Evolutionary conservation across 306 rosid species (phyloP).

Genomic region (Phaseolus lunatus): DNA sequence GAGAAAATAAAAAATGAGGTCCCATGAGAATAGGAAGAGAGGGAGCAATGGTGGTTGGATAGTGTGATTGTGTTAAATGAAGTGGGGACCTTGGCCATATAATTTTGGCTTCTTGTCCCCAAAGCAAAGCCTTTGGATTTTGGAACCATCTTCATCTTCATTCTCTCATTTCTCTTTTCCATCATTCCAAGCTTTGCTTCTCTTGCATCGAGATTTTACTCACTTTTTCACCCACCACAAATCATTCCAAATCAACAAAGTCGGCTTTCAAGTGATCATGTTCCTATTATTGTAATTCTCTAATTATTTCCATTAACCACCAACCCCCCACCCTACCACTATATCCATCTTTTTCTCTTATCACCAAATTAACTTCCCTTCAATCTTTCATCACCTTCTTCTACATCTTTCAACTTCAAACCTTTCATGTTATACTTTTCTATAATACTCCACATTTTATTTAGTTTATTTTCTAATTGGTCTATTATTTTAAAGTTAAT

Average conservation of each 20-base stretch:
- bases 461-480: too few relatives aligned
- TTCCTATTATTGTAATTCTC: constrained; percentile 49
- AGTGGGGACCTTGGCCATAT: constrained; percentile 53
- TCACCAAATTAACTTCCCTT: too few relatives aligned
- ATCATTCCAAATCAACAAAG: constrained; percentile 52
- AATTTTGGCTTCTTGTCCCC: constrained; percentile 70
- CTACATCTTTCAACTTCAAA: not conserved
- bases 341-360: too few relatives aligned
- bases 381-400: not conserved
- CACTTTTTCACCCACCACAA: constrained; percentile 46
- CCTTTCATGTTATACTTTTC: too few relatives aligned
- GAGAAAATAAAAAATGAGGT: constrained; percentile 24
- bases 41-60: constrained; percentile 49
- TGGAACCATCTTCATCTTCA: constrained; percentile 44
- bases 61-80: constrained; percentile 60
- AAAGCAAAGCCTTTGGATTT: constrained; percentile 70
- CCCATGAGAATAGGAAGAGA: constrained; percentile 41
- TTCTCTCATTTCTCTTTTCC: constrained; percentile 41
- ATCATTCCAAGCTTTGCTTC: constrained; percentile 52
- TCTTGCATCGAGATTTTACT: constrained; percentile 49
- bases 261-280: constrained; percentile 66
- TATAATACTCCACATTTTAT: too few relatives aligned
- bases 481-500: too few relatives aligned
- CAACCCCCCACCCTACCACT: not conserved
- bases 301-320: constrained; percentile 37